Conservation (phyloP, 495 filamentous ascomycete genomes). For the Penicillium bovifimosum region DNA sequence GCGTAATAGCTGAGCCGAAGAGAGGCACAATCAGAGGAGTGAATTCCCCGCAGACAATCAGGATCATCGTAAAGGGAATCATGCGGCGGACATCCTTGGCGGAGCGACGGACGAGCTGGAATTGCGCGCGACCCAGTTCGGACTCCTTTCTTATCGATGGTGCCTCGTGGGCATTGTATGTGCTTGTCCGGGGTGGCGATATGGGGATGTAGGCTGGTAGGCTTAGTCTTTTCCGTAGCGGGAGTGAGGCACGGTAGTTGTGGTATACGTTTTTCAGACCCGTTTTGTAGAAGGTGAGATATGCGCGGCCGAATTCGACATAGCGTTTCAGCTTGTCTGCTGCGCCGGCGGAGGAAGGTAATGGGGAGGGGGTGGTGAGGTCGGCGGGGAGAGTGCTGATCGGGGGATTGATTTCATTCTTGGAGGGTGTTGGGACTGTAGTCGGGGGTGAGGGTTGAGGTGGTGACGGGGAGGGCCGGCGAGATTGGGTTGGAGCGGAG, state of each 20-base stretch:
- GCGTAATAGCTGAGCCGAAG: conserved; percentile 63
- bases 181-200: conserved; percentile 25
- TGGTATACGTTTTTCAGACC: conserved; percentile 65
- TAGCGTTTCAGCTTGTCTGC: conserved; percentile 33
- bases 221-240: conserved; percentile 30
- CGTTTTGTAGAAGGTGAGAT: conserved; percentile 76
- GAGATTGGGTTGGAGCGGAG: conserved; percentile 9
- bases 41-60: conserved; percentile 77
- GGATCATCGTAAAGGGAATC: conserved; percentile 65
- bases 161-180: neutral
- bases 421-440: conserved; percentile 7
- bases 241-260: conserved; percentile 42
- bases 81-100: conserved; percentile 66
- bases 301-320: conserved; percentile 40
- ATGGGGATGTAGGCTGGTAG: conserved; percentile 30
- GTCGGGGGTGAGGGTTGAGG: conserved; percentile 9
- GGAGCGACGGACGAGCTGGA: conserved; percentile 60
- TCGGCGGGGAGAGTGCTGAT: conserved; percentile 34
- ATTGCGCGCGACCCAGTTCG: conserved; percentile 50
- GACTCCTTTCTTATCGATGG: neutral
- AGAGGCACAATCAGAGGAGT: conserved; percentile 69
- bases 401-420: conserved; percentile 35
- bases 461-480: conserved; percentile 8
- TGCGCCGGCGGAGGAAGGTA: conserved; percentile 16
- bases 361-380: conserved; percentile 22